phyloP scores from a whole-genome alignment of 140 eudicot genomes.

The Anethum foeniculum region DNA sequence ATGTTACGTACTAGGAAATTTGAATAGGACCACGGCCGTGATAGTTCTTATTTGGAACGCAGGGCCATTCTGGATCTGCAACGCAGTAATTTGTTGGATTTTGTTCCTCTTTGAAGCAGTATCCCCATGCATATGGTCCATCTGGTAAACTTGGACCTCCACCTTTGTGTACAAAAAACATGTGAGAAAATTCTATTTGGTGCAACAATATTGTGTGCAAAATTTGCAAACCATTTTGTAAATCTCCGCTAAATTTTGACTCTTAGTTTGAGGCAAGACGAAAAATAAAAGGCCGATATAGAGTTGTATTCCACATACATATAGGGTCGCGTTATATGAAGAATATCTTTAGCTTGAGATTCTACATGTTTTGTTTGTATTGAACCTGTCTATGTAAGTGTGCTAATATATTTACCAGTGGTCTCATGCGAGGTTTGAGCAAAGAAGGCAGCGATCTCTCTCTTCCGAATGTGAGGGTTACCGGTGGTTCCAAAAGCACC shows the following conservation, averaged over 20 bases:
- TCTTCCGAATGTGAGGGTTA: not conserved
- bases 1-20: constrained; percentile 22
- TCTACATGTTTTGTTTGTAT: too few species aligned
- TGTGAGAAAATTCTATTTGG: too few species aligned
- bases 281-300: too few species aligned
- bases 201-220: too few species aligned
- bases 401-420: not conserved
- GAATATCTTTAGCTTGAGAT: too few species aligned
- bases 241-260: too few species aligned
- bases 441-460: constrained; percentile 19
- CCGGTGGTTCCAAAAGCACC: constrained; percentile 11
- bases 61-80: constrained; percentile 15
- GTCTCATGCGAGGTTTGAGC: constrained; percentile 21
- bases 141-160: constrained; percentile 22
- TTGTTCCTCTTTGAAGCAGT: constrained; percentile 18
- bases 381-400: not conserved
- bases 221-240: too few species aligned
- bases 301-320: too few species aligned
- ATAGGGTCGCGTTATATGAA: too few species aligned
- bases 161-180: constrained; percentile 8
- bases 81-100: not conserved
- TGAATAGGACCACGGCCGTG: constrained; percentile 37
- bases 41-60: constrained; percentile 17
- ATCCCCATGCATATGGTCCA: constrained; percentile 35
- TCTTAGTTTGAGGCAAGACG: not conserved